Evolutionary conservation across 108 stramenopile species (phyloP), one percentile per base, ranked within the genome.

Genomic region (Cylindrotheca closterium): DNA sequence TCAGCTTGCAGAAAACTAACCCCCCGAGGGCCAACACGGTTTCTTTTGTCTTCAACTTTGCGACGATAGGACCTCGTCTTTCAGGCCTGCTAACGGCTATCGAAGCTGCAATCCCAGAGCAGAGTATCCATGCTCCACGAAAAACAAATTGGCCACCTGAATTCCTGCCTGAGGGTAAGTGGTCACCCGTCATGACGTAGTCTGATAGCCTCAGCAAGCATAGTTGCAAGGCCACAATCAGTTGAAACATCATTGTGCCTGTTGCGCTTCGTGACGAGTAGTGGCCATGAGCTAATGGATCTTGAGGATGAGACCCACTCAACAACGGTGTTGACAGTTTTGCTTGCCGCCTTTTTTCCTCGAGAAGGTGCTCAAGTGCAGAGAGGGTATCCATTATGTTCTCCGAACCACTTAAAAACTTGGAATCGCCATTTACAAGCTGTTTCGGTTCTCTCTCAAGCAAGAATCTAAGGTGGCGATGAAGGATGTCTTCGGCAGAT

Each of bases 151-250:
- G n/a, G n/a, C n/a, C n/a, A n/a, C n/a, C n/a, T n/a, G n/a, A n/a
- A n/a, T n/a, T n/a, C n/a, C n/a, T 15, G 15, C 15, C 37, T 42
- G 37, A 42, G 15, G 37, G 10, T 42, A 42, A 15, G 42, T 47
- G 42, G 17, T 50, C 19, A 15, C 70, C 48, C 47, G 55, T 24
- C 18, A 87, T 59, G 2, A 89, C 68, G 24, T 50, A 62, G 55
- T 85, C 88, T 58, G 84, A 81, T 33, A 93, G 76, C 33, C 92
- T 60, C 15, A 87, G 71, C 63, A 88, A 54, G 58, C 84, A 86
- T 18, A 93, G 73, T 62, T 89, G 85, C 51, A 89, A 63, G 2
- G 72, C 65, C 8, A 84, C 84, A 56, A 93, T 85, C 26, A 93
- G 68, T 42, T 85, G 81, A 68, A 93, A 93, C 25, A 93, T 33